These are phyloP conservation scores for Radiomyces spectabilis DNA, from an alignment of 192 early-diverging fungal species.

Conservation along the genomic window DNA sequence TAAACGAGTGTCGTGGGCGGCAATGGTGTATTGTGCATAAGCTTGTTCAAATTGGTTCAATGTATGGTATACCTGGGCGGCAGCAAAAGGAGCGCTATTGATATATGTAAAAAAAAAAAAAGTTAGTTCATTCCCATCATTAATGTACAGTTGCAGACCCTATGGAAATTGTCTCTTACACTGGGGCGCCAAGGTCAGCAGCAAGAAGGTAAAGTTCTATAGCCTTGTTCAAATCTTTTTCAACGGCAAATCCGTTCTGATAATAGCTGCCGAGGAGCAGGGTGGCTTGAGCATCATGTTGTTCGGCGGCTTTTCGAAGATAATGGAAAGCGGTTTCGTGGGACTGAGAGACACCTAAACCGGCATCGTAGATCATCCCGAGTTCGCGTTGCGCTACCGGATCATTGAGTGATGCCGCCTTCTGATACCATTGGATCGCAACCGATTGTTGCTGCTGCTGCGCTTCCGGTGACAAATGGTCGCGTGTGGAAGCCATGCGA, in stretches of 20 bases:
- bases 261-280: slow-evolving; percentile 30
- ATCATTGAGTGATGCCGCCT: slow-evolving; percentile 28
- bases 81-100: slow-evolving; percentile 17
- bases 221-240: slow-evolving; percentile 19
- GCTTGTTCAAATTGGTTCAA: slow-evolving; percentile 20
- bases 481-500: background rate
- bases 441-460: slow-evolving; percentile 9
- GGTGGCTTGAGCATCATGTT: slow-evolving; percentile 22
- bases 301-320: slow-evolving; percentile 29
- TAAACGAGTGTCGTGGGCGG: slow-evolving; percentile 7
- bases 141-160: background rate
- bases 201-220: slow-evolving; percentile 23
- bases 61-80: slow-evolving; percentile 23
- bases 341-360: slow-evolving; percentile 22
- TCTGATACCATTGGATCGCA: slow-evolving; percentile 24
- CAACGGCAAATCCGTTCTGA: slow-evolving; percentile 30
- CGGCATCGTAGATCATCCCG: slow-evolving; percentile 26
- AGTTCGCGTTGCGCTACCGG: slow-evolving; percentile 21
- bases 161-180: slow-evolving; percentile 4
- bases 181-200: slow-evolving; percentile 8
- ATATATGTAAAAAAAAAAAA: slow-evolving; percentile 1
- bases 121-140: background rate
- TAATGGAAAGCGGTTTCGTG: slow-evolving; percentile 18
- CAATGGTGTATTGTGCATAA: slow-evolving; percentile 13
- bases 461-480: slow-evolving; percentile 1